Base-by-base conservation (phyloP, 2,329 filamentous ascomycete species). In the Phyllosticta citribraziliensis region DNA sequence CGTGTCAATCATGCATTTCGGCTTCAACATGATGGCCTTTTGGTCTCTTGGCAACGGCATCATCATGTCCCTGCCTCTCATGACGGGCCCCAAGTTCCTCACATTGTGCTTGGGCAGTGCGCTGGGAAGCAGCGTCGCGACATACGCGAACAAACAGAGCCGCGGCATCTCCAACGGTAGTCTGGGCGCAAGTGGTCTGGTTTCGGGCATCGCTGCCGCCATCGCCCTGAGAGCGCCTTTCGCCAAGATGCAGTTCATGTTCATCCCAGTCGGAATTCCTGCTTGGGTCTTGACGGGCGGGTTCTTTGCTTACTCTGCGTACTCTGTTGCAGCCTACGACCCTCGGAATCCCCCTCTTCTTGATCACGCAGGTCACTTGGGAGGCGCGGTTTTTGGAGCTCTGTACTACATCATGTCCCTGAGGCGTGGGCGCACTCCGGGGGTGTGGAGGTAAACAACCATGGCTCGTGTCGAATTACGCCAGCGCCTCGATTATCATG, bases 321-420 rank as follows among this genome's bases (percentile, higher is more conserved):
- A 71, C 63, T 71, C 70, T 62, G 50, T 79, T 40, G 6, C 17
- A 4, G 5, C 17, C 40, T 47, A n/a, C 40, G 40, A 47, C 40
- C 40, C 40, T 8, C 17, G 40, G 14, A 69, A 74, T 57, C 63
- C 66, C 40, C 54, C 64, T 4, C 67, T 62, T 10, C 64, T 73
- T 9, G 76, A 67, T 4, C 78, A 80, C 69, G 69, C 72, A 19
- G 78, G 76, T 8, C 78, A 80, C 70, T 60, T 80, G 14, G 78
- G 78, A 5, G 78, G 78, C 0, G 58, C 71, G 20, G 68, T 68
- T 0, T 78, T 76, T 65, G 78, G 78, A 0, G 57, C 60, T 0
- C 30, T 65, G 9, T 74, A 68, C 60, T 74, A 73, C 56, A 17
- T 69, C 6, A 24, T 64, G 3, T 59, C 53, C 20, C 54, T 73